Evolutionary conservation across 768 basidiomycete genomes (phyloP), one percentile per base, ranked within the genome.

Genomic region (Cystofilobasidium bisporidii): DNA sequence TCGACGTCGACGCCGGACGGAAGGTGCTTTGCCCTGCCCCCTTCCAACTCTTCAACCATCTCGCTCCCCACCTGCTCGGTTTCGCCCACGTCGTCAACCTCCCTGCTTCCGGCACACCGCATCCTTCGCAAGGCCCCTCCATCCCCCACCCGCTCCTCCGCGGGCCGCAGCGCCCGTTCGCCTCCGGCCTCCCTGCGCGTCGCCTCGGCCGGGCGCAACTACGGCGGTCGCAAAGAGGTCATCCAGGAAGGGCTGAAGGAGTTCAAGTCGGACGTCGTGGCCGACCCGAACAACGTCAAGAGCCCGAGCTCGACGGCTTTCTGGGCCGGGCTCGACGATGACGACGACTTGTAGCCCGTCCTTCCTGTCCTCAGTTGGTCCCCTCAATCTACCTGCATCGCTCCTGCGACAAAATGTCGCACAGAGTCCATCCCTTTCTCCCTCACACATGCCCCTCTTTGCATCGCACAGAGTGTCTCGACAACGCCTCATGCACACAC

Each of bases 281-380:
- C 4, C 30, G 53, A 56, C 30, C 28, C 53, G 12, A 56, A 4
- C 8, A 56, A 56, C 28, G 53, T 30, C 53, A 56, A 56, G 53
- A 56, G 53, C 17, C 53, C 53, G 53, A 56, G 53, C 30, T 56
- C 53, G 53, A 32, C 53, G 2, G 53, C 53, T 1, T 56, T 56
- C 28, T 56, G 53, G 53, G 53, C 53, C n/a, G 53, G 53, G 2
- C 17, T 56, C 3, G 53, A 56, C 53, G n/a, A n/a, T n/a, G 53
- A 56, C 30, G 53, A 56, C 53, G 53, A 56, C 10, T 28, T 24
- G 18, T 53, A 30, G 28, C 9, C 20, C 5, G 50, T 4, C 4
- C 24, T 12, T 3, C 36, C 36, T 36, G 36, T 12, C 36, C 36
- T 36, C n/a, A n/a, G n/a, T n/a, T n/a, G n/a, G n/a, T n/a, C n/a